A percentile compares a stretch with the other conserved stretches of the same genome.
Evolutionary conservation across 257 asterid species (phyloP).

Genomic region (Plantago major): DNA sequence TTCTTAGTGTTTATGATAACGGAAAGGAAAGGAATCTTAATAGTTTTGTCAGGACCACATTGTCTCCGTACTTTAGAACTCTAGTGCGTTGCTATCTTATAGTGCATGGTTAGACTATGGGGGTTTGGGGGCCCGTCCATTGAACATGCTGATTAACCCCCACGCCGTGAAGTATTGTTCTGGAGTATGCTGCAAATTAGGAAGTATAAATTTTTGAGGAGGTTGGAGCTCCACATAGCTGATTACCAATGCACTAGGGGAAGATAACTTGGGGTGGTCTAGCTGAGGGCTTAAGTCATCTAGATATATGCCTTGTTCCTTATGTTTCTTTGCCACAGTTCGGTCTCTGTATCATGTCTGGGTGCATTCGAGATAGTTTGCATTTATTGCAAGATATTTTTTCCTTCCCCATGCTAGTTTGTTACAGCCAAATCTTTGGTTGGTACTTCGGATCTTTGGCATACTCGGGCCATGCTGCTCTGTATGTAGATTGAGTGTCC

Average conservation of each 20-base stretch:
- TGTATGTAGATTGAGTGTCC: constrained; percentile 13
- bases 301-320: background rate
- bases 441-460: constrained; percentile 12
- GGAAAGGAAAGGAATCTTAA: constrained; percentile 8
- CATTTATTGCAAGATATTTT: constrained; percentile 4
- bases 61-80: constrained; percentile 10
- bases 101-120: constrained; percentile 11
- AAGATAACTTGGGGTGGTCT: constrained; percentile 4
- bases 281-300: constrained; percentile 2
- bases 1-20: background rate
- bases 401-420: background rate
- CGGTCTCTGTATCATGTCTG: background rate
- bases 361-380: constrained; percentile 1
- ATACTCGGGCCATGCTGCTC: constrained; percentile 4
- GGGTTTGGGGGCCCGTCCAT: background rate
- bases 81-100: constrained; percentile 15
- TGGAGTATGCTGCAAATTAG: constrained; percentile 1
- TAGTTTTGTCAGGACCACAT: constrained; percentile 14
- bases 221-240: background rate
- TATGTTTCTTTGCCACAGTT: background rate
- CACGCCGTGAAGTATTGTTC: background rate
- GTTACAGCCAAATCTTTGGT: background rate
- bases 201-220: background rate
- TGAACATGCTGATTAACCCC: too few relatives aligned
- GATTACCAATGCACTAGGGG: background rate